Percentiles rank a stretch among this genome's conserved stretches.
Evolutionary conservation across 139 green algal genomes (phyloP).

Genomic region (Chlorella vulgaris): DNA sequence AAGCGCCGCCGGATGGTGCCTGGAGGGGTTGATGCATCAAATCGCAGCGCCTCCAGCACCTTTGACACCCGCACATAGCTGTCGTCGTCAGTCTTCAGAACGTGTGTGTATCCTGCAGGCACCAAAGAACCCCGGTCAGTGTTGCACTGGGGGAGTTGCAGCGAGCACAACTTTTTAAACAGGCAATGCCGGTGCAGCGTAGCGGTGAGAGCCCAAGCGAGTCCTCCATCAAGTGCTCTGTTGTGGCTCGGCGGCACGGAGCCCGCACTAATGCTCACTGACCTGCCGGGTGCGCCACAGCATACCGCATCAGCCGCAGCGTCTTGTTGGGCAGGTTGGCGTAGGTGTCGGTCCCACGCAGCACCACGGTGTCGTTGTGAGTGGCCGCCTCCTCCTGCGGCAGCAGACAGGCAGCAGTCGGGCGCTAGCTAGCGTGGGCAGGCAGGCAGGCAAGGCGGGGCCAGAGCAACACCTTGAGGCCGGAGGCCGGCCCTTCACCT

Average conservation of each 20-base stretch:
- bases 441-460: too few species aligned
- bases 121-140: too few species aligned
- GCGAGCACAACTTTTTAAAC: too few species aligned
- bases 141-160: too few species aligned
- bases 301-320: conserved; percentile 53
- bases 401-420: background rate
- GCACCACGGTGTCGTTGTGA: conserved; percentile 52
- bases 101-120: conserved; percentile 55
- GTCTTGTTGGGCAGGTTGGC: conserved; percentile 67
- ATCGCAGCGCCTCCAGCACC: conserved; percentile 34
- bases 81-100: conserved; percentile 73
- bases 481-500: background rate
- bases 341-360: conserved; percentile 60
- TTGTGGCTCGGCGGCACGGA: too few species aligned
- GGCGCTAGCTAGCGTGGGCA: too few species aligned
- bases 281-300: conserved; percentile 32
- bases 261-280: background rate
- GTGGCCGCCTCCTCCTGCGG: conserved; percentile 33
- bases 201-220: too few species aligned
- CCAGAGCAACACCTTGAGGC: background rate
- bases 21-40: background rate
- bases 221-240: too few species aligned
- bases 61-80: conserved; percentile 51
- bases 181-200: background rate
- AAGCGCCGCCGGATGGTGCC: background rate